Conservation (phyloP, 1,284 basidiomycete species). For the Ustilago shanxiensis region DNA sequence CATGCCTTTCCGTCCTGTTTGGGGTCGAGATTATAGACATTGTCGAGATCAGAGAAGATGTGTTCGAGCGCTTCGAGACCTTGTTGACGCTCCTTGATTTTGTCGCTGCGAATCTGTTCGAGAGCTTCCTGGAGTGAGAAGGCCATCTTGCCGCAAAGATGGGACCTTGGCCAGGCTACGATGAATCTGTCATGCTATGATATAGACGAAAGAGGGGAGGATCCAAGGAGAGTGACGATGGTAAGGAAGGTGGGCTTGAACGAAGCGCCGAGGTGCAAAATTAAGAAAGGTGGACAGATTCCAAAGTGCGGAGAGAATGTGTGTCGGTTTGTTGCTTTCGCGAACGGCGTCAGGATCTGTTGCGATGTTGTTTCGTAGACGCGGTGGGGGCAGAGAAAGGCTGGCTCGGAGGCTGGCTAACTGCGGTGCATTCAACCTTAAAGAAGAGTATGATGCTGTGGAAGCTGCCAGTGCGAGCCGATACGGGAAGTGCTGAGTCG, state of each 20-base stretch:
- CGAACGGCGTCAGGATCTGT: background rate
- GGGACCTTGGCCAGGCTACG: background rate
- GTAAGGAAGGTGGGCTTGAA: background rate
- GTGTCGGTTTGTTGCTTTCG: background rate
- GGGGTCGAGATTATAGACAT: constrained; percentile 75
- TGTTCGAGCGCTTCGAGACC: constrained; percentile 76
- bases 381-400: background rate
- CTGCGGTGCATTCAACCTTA: background rate
- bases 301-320: background rate
- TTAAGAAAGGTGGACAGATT: background rate
- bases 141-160: constrained; percentile 29
- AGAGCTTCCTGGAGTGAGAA: constrained; percentile 52
- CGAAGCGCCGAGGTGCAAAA: background rate
- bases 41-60: constrained; percentile 75
- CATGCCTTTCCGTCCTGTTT: constrained; percentile 74
- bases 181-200: constrained; percentile 9
- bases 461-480: background rate
- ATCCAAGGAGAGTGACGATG: background rate
- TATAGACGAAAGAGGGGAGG: background rate
- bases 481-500: constrained; percentile 8
- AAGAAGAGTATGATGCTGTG: background rate
- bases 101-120: constrained; percentile 71
- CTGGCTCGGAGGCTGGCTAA: background rate
- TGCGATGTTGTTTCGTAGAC: background rate
- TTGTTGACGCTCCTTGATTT: constrained; percentile 80